Evolutionary conservation across 1,284 basidiomycete genomes (phyloP).

Genomic region (Apiotrichum akiyoshidainum): DNA sequence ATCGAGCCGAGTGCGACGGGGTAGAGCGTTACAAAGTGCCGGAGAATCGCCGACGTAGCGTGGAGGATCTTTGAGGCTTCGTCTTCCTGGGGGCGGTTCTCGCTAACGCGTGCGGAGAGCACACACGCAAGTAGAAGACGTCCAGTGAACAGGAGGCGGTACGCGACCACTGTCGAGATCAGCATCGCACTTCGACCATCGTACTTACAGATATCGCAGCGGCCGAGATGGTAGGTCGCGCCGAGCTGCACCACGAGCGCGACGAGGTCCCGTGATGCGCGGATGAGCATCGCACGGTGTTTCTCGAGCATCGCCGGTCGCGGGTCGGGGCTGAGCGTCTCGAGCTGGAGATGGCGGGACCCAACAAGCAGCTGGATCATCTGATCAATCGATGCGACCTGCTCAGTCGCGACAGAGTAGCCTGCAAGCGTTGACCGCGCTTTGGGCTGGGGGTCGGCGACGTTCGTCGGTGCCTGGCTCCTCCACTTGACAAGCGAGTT

Average conservation of each 20-base stretch:
- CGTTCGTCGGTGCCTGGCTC: background rate
- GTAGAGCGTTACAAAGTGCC: conserved; percentile 16
- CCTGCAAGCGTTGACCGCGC: background rate
- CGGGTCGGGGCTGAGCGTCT: conserved; percentile 8
- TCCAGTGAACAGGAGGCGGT: conserved; percentile 18
- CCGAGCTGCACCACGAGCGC: conserved; percentile 14
- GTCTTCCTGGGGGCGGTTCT: conserved; percentile 9
- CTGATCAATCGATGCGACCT: conserved; percentile 13
- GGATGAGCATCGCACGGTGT: conserved; percentile 1
- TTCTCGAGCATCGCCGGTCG: background rate
- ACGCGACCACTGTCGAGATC: conserved; percentile 10
- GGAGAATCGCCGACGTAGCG: conserved; percentile 15
- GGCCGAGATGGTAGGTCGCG: conserved; percentile 3
- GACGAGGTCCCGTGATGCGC: conserved; percentile 10
- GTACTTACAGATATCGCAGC: conserved; percentile 17
- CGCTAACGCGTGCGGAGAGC: conserved; percentile 15
- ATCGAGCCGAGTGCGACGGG: conserved; percentile 20
- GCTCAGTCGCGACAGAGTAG: conserved; percentile 16
- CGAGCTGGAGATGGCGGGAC: conserved; percentile 14
- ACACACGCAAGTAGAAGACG: conserved; percentile 17
- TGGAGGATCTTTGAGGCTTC: conserved; percentile 17
- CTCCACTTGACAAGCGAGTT: conserved; percentile 7
- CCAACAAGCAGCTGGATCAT: conserved; percentile 16
- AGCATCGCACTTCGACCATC: background rate
- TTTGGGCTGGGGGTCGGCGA: background rate